These are phyloP conservation scores for Boletus edulis DNA, from an alignment of 768 basidiomycete genomes.

Conservation along the genomic window DNA sequence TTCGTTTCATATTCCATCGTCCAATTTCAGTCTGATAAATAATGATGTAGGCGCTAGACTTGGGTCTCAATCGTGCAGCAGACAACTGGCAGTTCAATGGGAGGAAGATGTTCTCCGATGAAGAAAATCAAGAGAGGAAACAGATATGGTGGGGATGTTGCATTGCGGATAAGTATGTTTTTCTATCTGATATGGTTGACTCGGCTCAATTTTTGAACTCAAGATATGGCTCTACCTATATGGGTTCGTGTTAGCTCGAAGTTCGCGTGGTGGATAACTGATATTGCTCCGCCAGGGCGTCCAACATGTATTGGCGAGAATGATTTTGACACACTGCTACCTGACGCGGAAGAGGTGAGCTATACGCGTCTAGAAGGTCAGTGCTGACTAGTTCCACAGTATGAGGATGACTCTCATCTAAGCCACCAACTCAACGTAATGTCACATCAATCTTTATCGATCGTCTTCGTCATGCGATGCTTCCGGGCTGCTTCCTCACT, in stretches of 20 bases:
- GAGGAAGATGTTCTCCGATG: constrained; percentile 55
- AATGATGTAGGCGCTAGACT: constrained; percentile 61
- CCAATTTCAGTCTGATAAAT: constrained; percentile 1
- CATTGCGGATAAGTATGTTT: constrained; percentile 61
- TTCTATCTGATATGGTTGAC: neutral
- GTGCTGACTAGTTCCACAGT: constrained; percentile 36
- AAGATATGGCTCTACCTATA: constrained; percentile 72
- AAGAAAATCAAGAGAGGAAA: constrained; percentile 68
- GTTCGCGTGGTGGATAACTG: neutral
- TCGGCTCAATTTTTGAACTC: constrained; percentile 4
- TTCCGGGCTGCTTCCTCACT: constrained; percentile 58
- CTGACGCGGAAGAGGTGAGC: constrained; percentile 52
- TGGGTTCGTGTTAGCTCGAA: constrained; percentile 44
- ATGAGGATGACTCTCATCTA: constrained; percentile 58
- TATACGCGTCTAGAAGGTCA: neutral
- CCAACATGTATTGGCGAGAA: constrained; percentile 65
- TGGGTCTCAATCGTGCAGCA: constrained; percentile 78
- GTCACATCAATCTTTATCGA: constrained; percentile 38
- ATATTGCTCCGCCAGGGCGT: constrained; percentile 44
- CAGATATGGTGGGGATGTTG: constrained; percentile 83
- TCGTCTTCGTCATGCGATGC: constrained; percentile 47
- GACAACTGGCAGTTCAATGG: constrained; percentile 70
- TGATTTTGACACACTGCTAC: constrained; percentile 68
- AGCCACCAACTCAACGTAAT: constrained; percentile 39
- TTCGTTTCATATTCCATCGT: constrained; percentile 23